Percentiles rank a stretch among this genome's conserved stretches.
These are phyloP conservation scores for Chaetothyriales sp. DNA, from an alignment of 2,329 filamentous ascomycete genomes.

Conservation along the genomic window DNA sequence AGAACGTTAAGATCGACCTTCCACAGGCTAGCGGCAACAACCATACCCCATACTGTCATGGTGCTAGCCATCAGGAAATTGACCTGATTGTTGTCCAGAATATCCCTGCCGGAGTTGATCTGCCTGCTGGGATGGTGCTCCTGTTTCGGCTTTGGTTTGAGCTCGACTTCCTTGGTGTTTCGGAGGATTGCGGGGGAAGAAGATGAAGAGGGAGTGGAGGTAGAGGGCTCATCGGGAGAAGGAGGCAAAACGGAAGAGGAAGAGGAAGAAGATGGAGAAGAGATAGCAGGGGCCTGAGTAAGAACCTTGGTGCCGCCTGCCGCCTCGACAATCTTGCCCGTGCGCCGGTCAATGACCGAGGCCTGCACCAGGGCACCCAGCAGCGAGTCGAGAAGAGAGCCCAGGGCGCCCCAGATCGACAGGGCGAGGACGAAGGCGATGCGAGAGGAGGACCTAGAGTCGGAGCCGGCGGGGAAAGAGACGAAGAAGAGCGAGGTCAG, in stretches of 20 bases:
- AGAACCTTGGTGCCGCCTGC: slow-evolving; percentile 50
- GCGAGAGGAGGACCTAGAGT: slow-evolving; percentile 34
- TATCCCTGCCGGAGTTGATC: slow-evolving; percentile 51
- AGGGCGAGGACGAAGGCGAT: slow-evolving; percentile 37
- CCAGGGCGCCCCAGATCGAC: slow-evolving; percentile 57
- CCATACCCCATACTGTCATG: slow-evolving; percentile 70
- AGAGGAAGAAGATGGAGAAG: slow-evolving; percentile 2
- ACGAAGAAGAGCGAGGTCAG: slow-evolving; percentile 52
- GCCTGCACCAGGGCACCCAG: slow-evolving; percentile 74
- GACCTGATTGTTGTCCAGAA: slow-evolving; percentile 89
- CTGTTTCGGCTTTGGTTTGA: slow-evolving; percentile 29
- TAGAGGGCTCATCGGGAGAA: too few species aligned
- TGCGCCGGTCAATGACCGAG: slow-evolving; percentile 68
- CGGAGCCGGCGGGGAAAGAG: slow-evolving; percentile 31
- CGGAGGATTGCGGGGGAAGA: slow-evolving; percentile 13
- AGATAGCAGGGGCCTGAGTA: not conserved
- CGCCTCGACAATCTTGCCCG: slow-evolving; percentile 79
- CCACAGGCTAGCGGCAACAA: slow-evolving; percentile 25
- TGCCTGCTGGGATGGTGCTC: slow-evolving; percentile 39
- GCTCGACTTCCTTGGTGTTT: slow-evolving; percentile 1
- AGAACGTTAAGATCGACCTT: not conserved
- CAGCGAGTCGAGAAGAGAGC: slow-evolving; percentile 74
- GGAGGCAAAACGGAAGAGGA: too few species aligned
- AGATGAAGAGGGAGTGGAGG: not conserved
- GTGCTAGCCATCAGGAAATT: slow-evolving; percentile 78